These are phyloP conservation scores for Artomyces pyxidatus DNA, from an alignment of 768 basidiomycete species.

Conservation along the genomic window DNA sequence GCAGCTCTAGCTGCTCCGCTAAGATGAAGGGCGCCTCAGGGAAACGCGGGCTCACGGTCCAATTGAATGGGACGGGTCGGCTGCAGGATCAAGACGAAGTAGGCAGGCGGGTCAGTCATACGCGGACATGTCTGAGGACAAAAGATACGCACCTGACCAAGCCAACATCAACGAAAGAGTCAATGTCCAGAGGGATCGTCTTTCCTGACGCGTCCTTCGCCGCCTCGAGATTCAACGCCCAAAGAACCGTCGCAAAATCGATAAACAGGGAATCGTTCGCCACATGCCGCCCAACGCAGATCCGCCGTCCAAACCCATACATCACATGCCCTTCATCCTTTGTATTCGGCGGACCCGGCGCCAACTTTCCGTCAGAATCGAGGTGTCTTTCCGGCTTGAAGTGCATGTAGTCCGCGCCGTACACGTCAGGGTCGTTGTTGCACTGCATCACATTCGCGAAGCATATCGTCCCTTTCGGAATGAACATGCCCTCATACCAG, in stretches of 20 bases:
- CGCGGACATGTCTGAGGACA: background rate
- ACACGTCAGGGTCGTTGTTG: slow-evolving; percentile 19
- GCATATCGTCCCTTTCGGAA: slow-evolving; percentile 28
- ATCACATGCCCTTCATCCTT: slow-evolving; percentile 22
- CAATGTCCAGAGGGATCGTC: slow-evolving; percentile 1
- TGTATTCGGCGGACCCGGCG: slow-evolving; percentile 12
- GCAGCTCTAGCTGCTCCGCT: background rate
- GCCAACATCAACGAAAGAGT: background rate
- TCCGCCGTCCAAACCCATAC: slow-evolving; percentile 20
- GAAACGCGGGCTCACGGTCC: slow-evolving; percentile 1
- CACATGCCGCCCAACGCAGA: slow-evolving; percentile 6
- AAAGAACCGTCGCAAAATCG: slow-evolving; percentile 22
- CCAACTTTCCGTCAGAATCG: slow-evolving; percentile 15
- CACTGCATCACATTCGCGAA: slow-evolving; percentile 22
- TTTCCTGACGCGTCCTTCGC: background rate
- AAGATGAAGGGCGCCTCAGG: slow-evolving; percentile 1
- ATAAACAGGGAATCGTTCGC: slow-evolving; percentile 25
- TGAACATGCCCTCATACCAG: slow-evolving; percentile 20
- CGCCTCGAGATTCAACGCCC: slow-evolving; percentile 14
- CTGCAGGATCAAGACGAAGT: background rate
- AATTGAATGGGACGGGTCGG: slow-evolving; percentile 4
- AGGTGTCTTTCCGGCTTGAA: slow-evolving; percentile 20
- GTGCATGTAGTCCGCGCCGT: slow-evolving; percentile 16
- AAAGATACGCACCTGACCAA: background rate
- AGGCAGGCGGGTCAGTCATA: background rate